Conservation (phyloP, 176 grass and related monocot species). For the Metroxylon sagu region DNA sequence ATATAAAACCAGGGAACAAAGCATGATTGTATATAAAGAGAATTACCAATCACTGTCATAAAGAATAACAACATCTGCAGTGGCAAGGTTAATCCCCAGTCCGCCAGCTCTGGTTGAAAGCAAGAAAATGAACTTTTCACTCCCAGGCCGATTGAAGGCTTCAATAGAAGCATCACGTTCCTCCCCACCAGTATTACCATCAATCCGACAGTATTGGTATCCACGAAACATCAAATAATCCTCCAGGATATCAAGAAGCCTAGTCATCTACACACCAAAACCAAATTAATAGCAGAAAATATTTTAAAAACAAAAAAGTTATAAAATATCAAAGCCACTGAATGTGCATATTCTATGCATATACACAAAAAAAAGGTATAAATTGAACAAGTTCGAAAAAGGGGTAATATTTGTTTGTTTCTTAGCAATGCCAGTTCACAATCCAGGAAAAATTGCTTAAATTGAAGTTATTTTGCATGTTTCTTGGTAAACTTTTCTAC, state of each 20-base stretch:
- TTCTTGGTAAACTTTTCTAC: too few species aligned
- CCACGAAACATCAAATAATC: constrained; percentile 92
- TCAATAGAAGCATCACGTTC: constrained; percentile 99
- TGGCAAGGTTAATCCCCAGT: constrained; percentile 95
- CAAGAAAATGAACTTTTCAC: constrained; percentile 97
- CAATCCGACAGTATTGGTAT: constrained; percentile 89
- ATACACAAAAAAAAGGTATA: too few species aligned
- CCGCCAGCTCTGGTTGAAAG: constrained; percentile 96
- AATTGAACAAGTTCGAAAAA: too few species aligned
- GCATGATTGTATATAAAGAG: constrained; percentile 4
- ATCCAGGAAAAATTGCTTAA: too few species aligned
- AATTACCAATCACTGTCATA: constrained; percentile 97
- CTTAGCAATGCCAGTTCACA: too few species aligned
- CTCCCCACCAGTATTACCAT: constrained; percentile 96
- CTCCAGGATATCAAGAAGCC: constrained; percentile 90
- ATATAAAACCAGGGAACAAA: constrained; percentile 2
- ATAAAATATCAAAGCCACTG: too few species aligned
- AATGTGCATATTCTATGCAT: too few species aligned
- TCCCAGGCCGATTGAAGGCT: constrained; percentile 72
- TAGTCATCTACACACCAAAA: constrained; percentile 74
- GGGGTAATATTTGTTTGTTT: too few species aligned
- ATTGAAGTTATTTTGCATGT: too few species aligned
- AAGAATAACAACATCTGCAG: constrained; percentile 95
- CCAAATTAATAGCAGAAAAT: too few species aligned
- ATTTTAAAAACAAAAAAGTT: too few species aligned